Evolutionary conservation across 2,329 filamentous ascomycete species (phyloP), one percentile per base, ranked within the genome.

Genomic region (Dryadomyces sulphureus): DNA sequence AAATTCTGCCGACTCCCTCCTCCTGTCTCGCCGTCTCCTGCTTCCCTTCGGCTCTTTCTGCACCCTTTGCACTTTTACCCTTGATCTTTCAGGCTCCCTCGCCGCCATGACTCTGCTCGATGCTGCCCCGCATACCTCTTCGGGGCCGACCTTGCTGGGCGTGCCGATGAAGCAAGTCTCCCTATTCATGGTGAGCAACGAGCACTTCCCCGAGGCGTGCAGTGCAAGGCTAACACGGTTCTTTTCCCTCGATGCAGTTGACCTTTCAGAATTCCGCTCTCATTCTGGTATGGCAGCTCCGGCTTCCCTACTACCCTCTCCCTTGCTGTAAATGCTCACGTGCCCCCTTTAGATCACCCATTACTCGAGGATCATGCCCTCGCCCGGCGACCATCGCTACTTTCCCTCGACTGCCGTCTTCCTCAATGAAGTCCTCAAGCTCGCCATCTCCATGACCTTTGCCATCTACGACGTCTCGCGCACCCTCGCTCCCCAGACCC

Each of bases 331-430:
- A 30, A 3, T 34, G 27, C 43, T 39, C 21, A 45, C 35, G 25
- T 25, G 32, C 17, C 6, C n/a, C 27, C 3, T 30, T 11, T 22
- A 47, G 46, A 43, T 48, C 11, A 84, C 94, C 73, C 90, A 95
- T 66, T 94, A 96, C 63, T 94, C 89, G 25, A 79, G 89, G 53
- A 79, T 93, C 50, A 95, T 95, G 89, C 84, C 88, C n/a, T 73
- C 80, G 9, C 70, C 75, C 9, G 79, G 81, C 59, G 85, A 87
- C 54, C 85, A 89, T 58, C 81, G 89, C 60, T 96, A 95, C 64
- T 86, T 92, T 55, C 81, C 90, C 35, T 95, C 89, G 38, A 96
- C 92, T 9, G 89, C 90, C 38, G 86, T 98, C 46, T 86, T 96
- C 60, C 72, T 96, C 52, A 92, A 89, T 62, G 92, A 98, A 65